These are phyloP conservation scores for Tetrapyrgos nigripes DNA, from an alignment of 1,284 basidiomycete genomes.

Conservation along the genomic window DNA sequence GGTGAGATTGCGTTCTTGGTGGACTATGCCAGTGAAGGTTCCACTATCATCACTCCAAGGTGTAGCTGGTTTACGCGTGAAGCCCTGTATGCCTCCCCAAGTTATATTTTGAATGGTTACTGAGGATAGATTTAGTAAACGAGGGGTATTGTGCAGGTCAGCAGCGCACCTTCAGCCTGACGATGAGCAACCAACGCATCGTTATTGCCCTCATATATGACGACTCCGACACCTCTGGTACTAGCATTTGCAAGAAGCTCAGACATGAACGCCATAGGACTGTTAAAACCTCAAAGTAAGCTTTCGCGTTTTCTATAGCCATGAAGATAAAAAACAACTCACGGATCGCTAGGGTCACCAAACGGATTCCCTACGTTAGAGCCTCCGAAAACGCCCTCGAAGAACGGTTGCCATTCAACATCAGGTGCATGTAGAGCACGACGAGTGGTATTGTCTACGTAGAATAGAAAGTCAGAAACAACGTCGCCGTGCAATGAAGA, in stretches of 20 bases:
- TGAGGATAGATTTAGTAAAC: background rate
- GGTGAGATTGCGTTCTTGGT: slow-evolving; percentile 57
- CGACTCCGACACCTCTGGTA: slow-evolving; percentile 39
- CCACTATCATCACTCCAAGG: slow-evolving; percentile 51
- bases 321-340: slow-evolving; percentile 11
- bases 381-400: slow-evolving; percentile 7
- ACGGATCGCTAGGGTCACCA: slow-evolving; percentile 13
- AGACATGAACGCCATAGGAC: slow-evolving; percentile 52
- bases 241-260: slow-evolving; percentile 53
- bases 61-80: slow-evolving; percentile 48
- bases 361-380: background rate
- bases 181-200: slow-evolving; percentile 53
- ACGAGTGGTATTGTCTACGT: slow-evolving; percentile 20
- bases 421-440: slow-evolving; percentile 20
- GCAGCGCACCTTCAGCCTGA: slow-evolving; percentile 43
- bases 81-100: slow-evolving; percentile 12
- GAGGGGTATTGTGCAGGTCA: background rate
- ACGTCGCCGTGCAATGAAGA: background rate
- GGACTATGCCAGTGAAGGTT: slow-evolving; percentile 52
- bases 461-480: slow-evolving; percentile 48
- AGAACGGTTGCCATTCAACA: slow-evolving; percentile 9
- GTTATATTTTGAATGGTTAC: slow-evolving; percentile 51
- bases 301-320: background rate
- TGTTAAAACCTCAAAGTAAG: slow-evolving; percentile 21
- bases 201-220: slow-evolving; percentile 56